These are phyloP conservation scores for Pseudodiploospora longispora DNA, from an alignment of 2,329 filamentous ascomycete species.

Conservation along the genomic window DNA sequence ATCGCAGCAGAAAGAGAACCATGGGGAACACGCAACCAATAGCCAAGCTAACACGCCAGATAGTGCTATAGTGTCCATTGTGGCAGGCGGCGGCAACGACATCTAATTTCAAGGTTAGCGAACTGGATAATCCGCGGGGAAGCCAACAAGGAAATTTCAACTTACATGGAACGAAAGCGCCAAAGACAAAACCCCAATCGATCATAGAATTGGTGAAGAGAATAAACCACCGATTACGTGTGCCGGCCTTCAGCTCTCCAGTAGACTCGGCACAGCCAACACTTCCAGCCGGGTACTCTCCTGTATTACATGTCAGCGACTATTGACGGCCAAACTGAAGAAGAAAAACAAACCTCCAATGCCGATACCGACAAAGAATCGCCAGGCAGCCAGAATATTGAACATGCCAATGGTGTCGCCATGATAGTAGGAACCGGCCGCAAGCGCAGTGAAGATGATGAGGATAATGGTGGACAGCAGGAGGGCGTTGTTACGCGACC, in stretches of 20 bases:
- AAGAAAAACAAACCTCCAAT: constrained; percentile 52
- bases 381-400: constrained; percentile 67
- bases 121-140: too few species aligned
- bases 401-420: constrained; percentile 65
- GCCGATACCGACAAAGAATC: constrained; percentile 75
- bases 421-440: constrained; percentile 66
- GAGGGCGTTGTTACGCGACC: constrained; percentile 75
- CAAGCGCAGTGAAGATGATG: constrained; percentile 74
- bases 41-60: constrained; percentile 76
- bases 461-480: constrained; percentile 75
- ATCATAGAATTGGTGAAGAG: constrained; percentile 87
- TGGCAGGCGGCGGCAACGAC: constrained; percentile 49
- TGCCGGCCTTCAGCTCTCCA: constrained; percentile 70
- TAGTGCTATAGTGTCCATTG: constrained; percentile 58
- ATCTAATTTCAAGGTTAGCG: constrained; percentile 16
- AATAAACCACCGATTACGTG: constrained; percentile 85
- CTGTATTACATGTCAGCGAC: constrained; percentile 14
- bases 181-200: constrained; percentile 73
- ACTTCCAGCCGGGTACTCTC: constrained; percentile 74
- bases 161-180: constrained; percentile 62
- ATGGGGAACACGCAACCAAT: constrained; percentile 72
- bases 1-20: constrained; percentile 59
- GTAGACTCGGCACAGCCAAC: constrained; percentile 80
- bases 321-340: neutral
- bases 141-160: neutral